Conservation (phyloP, 129 eudicot species). For the Lactuca sativa region DNA sequence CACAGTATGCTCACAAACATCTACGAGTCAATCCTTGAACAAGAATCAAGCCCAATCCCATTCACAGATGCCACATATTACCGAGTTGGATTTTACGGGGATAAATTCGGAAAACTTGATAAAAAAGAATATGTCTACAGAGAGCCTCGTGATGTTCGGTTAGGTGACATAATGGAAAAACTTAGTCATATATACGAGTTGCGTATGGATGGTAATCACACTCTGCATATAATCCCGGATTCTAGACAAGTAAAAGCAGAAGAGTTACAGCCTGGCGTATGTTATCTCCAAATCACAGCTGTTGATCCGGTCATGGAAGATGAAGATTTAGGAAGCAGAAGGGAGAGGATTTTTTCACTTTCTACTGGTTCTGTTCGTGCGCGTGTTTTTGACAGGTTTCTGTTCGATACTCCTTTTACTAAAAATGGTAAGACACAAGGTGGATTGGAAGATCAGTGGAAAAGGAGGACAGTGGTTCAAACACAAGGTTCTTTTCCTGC, state of each 20-base stretch:
- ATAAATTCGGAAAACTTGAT: slow-evolving; percentile 83
- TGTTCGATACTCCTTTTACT: slow-evolving; percentile 97
- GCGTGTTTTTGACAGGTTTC: slow-evolving; percentile 89
- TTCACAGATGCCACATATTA: slow-evolving; percentile 95
- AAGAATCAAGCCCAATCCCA: slow-evolving; percentile 97
- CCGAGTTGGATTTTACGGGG: slow-evolving; percentile 96
- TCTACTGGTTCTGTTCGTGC: slow-evolving; percentile 95
- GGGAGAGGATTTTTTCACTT: slow-evolving; percentile 91
- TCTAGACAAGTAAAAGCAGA: slow-evolving; percentile 94
- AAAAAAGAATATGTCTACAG: slow-evolving; percentile 82
- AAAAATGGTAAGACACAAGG: slow-evolving; percentile 99
- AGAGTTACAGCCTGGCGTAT: slow-evolving; percentile 83
- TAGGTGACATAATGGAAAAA: slow-evolving; percentile 98
- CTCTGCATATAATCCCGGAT: slow-evolving; percentile 85
- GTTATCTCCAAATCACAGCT: slow-evolving; percentile 92
- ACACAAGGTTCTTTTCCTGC: slow-evolving; percentile 99
- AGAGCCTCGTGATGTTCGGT: slow-evolving; percentile 94
- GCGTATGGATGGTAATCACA: slow-evolving; percentile 80
- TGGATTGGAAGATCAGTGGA: slow-evolving; percentile 99
- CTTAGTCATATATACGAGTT: slow-evolving; percentile 92
- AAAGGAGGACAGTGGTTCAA: slow-evolving; percentile 82
- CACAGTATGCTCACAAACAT: slow-evolving; percentile 91
- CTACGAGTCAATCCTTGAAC: slow-evolving; percentile 95
- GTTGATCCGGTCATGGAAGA: slow-evolving; percentile 99
- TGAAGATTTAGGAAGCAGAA: slow-evolving; percentile 92